A percentile compares a stretch with the other conserved stretches of the same genome.
These are phyloP conservation scores for Lablab purpureus DNA, from an alignment of 306 rosid genomes.

Conservation along the genomic window DNA sequence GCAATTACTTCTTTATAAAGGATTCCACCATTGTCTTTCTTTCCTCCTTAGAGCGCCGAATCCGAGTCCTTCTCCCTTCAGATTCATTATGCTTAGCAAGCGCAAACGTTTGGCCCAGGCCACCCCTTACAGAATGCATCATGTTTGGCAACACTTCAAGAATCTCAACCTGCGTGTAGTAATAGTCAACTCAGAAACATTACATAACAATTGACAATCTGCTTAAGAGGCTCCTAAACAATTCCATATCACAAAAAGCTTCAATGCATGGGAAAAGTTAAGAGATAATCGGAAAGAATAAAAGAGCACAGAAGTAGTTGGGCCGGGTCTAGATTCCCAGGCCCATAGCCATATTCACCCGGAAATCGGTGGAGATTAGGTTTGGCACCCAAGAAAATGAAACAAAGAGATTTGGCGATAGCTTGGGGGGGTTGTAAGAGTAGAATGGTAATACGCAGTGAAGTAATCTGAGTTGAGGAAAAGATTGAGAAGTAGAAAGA, in stretches of 20 bases:
- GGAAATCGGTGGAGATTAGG: constrained; percentile 18
- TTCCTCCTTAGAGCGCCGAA: constrained; percentile 91
- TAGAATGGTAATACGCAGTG: neutral
- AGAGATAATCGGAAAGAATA: neutral
- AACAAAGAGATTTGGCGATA: neutral
- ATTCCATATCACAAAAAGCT: neutral
- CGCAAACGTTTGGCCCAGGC: constrained; percentile 92
- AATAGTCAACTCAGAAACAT: constrained; percentile 34
- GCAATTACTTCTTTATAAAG: constrained; percentile 79
- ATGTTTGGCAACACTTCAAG: constrained; percentile 43
- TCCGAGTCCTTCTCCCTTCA: constrained; percentile 78
- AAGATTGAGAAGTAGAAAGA: neutral
- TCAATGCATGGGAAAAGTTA: neutral
- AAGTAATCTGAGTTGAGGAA: neutral
- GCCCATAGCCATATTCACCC: neutral
- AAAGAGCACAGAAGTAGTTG: neutral
- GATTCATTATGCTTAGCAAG: constrained; percentile 85
- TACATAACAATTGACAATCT: neutral
- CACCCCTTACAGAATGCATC: constrained; percentile 79
- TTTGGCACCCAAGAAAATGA: neutral
- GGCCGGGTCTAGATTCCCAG: neutral
- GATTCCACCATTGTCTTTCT: constrained; percentile 90
- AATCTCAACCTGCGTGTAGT: constrained; percentile 48
- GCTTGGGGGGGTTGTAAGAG: too few relatives aligned
- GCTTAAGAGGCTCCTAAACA: neutral